Conservation (phyloP, 441 rosid species). For the Lepidium campestre region DNA sequence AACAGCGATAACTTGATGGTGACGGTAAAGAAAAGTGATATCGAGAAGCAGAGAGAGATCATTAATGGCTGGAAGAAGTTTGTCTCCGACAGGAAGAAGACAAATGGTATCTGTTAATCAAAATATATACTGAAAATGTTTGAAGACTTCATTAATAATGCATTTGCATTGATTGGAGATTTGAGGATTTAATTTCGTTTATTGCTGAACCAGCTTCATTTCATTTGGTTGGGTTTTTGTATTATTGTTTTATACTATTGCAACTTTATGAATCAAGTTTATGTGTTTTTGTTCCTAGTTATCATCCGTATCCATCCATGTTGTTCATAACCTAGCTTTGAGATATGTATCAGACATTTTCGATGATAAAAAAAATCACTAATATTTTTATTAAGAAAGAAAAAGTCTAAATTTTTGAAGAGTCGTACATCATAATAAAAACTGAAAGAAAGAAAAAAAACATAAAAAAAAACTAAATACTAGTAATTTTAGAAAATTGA, state of each 20-base stretch:
- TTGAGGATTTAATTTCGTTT: neutral
- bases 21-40: slow-evolving; percentile 46
- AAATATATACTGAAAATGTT: neutral
- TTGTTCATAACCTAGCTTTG: too few relatives aligned
- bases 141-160: slow-evolving; percentile 13
- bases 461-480: too few relatives aligned
- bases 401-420: too few relatives aligned
- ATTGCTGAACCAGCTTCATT: slow-evolving; percentile 11
- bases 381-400: too few relatives aligned
- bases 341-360: too few relatives aligned
- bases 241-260: slow-evolving; percentile 5
- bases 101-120: slow-evolving; percentile 23
- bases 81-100: slow-evolving; percentile 49
- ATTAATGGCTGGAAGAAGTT: slow-evolving; percentile 67
- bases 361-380: too few relatives aligned
- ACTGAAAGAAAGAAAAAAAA: too few relatives aligned
- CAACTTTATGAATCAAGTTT: neutral
- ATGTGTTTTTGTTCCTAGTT: neutral
- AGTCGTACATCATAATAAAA: too few relatives aligned
- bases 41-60: slow-evolving; percentile 66
- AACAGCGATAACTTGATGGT: slow-evolving; percentile 21
- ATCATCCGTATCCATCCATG: too few relatives aligned
- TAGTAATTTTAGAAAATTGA: too few relatives aligned
- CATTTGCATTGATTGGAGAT: slow-evolving; percentile 15
- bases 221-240: neutral